Conservation (phyloP, 2,329 filamentous ascomycete genomes). For the Penicillium palitans region DNA sequence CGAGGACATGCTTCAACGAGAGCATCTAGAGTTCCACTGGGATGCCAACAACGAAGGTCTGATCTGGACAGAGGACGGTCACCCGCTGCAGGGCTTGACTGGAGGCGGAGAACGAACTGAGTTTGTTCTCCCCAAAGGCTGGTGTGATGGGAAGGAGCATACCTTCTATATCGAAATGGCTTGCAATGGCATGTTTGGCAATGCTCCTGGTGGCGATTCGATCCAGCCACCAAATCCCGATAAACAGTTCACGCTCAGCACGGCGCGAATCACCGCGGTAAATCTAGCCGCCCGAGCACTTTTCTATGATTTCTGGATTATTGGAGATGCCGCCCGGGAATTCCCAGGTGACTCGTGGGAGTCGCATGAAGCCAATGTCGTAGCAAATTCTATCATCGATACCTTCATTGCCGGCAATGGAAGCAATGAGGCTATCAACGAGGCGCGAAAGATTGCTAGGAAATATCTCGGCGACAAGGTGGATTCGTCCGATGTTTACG, state of each 20-base stretch:
- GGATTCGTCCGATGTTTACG: slow-evolving; percentile 81
- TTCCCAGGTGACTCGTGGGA: slow-evolving; percentile 88
- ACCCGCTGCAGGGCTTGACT: slow-evolving; percentile 86
- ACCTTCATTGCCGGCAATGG: slow-evolving; percentile 77
- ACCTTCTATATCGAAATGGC: slow-evolving; percentile 97
- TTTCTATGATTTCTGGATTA: slow-evolving; percentile 93
- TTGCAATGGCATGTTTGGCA: slow-evolving; percentile 98
- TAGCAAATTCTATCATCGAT: slow-evolving; percentile 87
- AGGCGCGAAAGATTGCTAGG: slow-evolving; percentile 78
- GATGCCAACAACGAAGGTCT: slow-evolving; percentile 93
- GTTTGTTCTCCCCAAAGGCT: slow-evolving; percentile 82
- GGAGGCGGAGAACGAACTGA: slow-evolving; percentile 85
- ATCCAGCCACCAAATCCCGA: slow-evolving; percentile 90
- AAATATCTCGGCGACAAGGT: slow-evolving; percentile 79
- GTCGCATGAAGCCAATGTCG: slow-evolving; percentile 78
- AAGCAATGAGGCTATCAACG: slow-evolving; percentile 70
- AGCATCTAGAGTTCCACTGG: slow-evolving; percentile 93
- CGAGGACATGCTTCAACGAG: slow-evolving; percentile 67
- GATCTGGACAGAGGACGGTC: slow-evolving; percentile 88
- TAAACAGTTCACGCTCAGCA: slow-evolving; percentile 71
- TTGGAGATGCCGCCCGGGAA: slow-evolving; percentile 85
- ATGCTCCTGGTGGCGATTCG: slow-evolving; percentile 76
- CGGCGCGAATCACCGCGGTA: slow-evolving; percentile 84
- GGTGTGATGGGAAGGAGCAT: slow-evolving; percentile 82
- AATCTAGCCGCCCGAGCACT: slow-evolving; percentile 82